phyloP scores from a whole-genome alignment of 2,329 filamentous ascomycete genomes.

The Ophiostoma piceae region DNA sequence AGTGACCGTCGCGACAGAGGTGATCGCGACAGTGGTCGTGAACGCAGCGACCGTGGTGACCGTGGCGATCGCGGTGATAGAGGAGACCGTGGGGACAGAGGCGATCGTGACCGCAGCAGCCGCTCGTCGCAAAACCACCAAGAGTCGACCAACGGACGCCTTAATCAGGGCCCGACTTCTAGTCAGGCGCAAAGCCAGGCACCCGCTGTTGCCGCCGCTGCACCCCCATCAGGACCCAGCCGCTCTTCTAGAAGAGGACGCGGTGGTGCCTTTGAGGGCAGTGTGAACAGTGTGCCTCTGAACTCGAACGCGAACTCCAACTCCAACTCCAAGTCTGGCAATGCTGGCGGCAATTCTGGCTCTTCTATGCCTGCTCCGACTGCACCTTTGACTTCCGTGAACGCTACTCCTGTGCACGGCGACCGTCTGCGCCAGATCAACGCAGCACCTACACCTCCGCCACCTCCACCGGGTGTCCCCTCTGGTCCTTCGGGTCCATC shows the following conservation, averaged over 20 bases:
- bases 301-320: background rate
- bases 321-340: background rate
- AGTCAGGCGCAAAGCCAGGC: background rate
- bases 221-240: slow-evolving; percentile 27
- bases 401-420: slow-evolving; percentile 23
- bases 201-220: slow-evolving; percentile 35
- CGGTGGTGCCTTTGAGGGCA: slow-evolving; percentile 33
- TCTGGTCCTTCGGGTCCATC: background rate
- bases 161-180: slow-evolving; percentile 38
- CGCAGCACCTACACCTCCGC: slow-evolving; percentile 10
- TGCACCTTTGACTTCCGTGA: slow-evolving; percentile 24
- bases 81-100: slow-evolving; percentile 15
- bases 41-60: slow-evolving; percentile 11
- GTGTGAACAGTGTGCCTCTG: background rate
- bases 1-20: slow-evolving; percentile 32
- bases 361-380: background rate
- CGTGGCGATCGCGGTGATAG: slow-evolving; percentile 10
- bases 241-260: slow-evolving; percentile 31
- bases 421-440: slow-evolving; percentile 24
- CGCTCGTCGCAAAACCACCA: slow-evolving; percentile 39
- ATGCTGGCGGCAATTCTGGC: background rate
- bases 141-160: slow-evolving; percentile 58
- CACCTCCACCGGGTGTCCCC: background rate
- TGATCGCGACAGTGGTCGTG: background rate
- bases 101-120: slow-evolving; percentile 19